Percentiles rank a stretch among this genome's conserved stretches.
phyloP scores from a whole-genome alignment of 192 early-diverging fungal species.

The Backusella mclennaniae region DNA sequence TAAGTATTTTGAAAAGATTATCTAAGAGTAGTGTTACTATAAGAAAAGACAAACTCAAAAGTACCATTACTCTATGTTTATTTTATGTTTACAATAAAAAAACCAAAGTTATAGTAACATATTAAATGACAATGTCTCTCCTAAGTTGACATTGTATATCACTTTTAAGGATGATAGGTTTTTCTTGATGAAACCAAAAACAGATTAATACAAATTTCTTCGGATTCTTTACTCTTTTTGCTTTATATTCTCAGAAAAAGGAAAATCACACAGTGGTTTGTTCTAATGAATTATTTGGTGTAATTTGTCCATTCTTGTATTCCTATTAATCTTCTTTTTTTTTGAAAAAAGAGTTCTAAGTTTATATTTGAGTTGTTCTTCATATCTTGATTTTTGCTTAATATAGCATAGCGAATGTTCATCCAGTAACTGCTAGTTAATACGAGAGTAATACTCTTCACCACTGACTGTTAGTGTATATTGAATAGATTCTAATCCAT shows the following conservation, averaged over 20 bases:
- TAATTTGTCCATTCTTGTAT: neutral
- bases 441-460: neutral
- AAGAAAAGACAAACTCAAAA: neutral
- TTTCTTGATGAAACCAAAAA: neutral
- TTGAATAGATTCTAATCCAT: no score
- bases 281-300: neutral
- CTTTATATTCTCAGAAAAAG: neutral
- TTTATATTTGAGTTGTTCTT: neutral
- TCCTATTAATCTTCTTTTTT: neutral
- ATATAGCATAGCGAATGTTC: neutral
- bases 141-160: neutral
- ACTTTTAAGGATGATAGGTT: neutral
- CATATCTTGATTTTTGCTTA: neutral
- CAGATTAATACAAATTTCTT: neutral
- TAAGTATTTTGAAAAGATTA: neutral
- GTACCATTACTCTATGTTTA: no score
- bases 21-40: neutral
- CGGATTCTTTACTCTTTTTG: neutral
- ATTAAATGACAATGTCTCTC: neutral
- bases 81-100: neutral
- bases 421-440: neutral
- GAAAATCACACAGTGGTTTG: neutral
- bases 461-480: neutral
- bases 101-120: neutral
- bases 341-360: neutral